Conservation (phyloP, 352 stramenopile genomes). For the Phytophthora constricta region DNA sequence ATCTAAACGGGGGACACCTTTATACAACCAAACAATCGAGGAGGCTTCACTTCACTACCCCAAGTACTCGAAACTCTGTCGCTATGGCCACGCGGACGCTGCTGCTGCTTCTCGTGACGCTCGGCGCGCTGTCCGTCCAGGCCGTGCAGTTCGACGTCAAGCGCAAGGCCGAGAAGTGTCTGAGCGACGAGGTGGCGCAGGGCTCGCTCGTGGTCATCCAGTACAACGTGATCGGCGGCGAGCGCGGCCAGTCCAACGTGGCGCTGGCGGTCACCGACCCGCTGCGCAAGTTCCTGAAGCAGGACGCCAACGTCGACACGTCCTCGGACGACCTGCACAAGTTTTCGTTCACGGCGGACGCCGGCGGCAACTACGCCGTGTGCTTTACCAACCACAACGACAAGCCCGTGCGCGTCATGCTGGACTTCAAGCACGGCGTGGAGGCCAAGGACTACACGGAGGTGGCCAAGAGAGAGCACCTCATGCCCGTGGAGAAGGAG, state of each 20-base stretch:
- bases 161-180: conserved; percentile 74
- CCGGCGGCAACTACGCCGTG: conserved; percentile 71
- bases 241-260: conserved; percentile 74
- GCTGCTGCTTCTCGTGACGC: conserved; percentile 42
- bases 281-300: conserved; percentile 79
- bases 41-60: too few relatives aligned
- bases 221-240: conserved; percentile 79
- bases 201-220: conserved; percentile 83
- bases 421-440: conserved; percentile 90
- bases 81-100: conserved; percentile 27
- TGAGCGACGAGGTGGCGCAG: conserved; percentile 84
- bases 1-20: too few relatives aligned
- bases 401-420: conserved; percentile 70
- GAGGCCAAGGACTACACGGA: conserved; percentile 91
- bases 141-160: conserved; percentile 85
- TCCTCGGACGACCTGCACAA: conserved; percentile 83
- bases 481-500: conserved; percentile 91
- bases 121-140: conserved; percentile 29
- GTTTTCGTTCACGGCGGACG: conserved; percentile 82
- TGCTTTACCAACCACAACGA: conserved; percentile 89
- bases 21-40: too few relatives aligned
- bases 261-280: conserved; percentile 79
- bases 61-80: too few relatives aligned
- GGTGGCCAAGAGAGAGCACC: conserved; percentile 88
- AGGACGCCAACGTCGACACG: conserved; percentile 86